A percentile compares a stretch with the other conserved stretches of the same genome.
Evolutionary conservation across 169 alveolate species (phyloP).

Genomic region (Plasmodium sp.): DNA sequence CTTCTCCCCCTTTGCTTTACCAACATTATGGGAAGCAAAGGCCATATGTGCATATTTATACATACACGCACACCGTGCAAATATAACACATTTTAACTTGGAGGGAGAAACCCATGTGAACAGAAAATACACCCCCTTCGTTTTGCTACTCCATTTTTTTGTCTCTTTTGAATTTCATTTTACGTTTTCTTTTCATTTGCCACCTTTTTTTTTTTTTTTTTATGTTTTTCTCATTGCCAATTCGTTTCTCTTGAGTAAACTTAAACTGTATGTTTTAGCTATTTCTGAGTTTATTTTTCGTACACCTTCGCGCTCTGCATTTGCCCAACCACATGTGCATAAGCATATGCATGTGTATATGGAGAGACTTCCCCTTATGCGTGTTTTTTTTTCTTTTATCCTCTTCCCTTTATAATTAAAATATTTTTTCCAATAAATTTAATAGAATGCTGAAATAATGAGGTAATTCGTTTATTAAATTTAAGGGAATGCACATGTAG

Average conservation of each 20-base stretch:
- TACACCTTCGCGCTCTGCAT: not conserved
- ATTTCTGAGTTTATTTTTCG: constrained; percentile 3
- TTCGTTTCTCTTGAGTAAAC: not conserved
- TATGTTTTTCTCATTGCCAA: not conserved
- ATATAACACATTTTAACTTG: not conserved
- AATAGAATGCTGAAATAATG: constrained; percentile 43
- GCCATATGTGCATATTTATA: not conserved
- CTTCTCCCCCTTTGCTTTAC: not conserved
- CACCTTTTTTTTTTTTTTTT: not conserved
- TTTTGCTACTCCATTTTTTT: not conserved
- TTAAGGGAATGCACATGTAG: constrained; percentile 69
- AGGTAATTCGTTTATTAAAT: constrained; percentile 51
- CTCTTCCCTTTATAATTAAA: constrained; percentile 14
- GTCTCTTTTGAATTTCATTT: constrained; percentile 1
- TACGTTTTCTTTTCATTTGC: not conserved
- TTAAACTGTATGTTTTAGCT: not conserved
- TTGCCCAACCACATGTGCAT: not conserved
- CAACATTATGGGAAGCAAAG: not conserved
- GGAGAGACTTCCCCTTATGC: not conserved
- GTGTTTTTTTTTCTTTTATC: not conserved
- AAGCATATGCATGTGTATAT: not conserved
- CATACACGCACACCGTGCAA: not conserved
- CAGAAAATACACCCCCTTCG: not conserved
- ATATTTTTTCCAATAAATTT: constrained; percentile 71
- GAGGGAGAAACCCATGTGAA: not conserved